These are phyloP conservation scores for Talaromyces thailandensis DNA, from an alignment of 495 filamentous ascomycete species.

Conservation along the genomic window DNA sequence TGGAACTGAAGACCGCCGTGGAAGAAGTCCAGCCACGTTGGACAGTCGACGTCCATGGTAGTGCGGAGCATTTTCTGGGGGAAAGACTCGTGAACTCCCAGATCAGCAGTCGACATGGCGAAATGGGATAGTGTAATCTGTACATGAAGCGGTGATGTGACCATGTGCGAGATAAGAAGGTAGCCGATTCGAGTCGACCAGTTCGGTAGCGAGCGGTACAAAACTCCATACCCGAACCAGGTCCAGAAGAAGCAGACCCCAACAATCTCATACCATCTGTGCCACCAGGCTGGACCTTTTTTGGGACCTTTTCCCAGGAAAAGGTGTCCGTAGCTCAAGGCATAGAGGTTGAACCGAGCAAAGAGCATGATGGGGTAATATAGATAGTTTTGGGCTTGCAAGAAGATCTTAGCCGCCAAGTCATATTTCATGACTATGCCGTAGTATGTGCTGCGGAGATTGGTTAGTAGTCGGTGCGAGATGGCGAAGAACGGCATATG, in stretches of 20 bases:
- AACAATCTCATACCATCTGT: conserved; percentile 72
- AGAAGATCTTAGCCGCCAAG: conserved; percentile 56
- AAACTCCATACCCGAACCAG: conserved; percentile 82
- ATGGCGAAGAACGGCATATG: conserved; percentile 94
- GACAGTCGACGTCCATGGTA: conserved; percentile 97
- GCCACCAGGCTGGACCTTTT: conserved; percentile 82
- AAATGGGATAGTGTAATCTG: conserved; percentile 97
- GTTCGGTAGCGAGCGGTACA: conserved; percentile 70
- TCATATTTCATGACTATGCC: conserved; percentile 81
- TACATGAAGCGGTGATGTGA: conserved; percentile 81
- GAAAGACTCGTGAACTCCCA: conserved; percentile 82
- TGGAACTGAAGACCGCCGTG: conserved; percentile 97
- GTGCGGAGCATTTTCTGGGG: conserved; percentile 95
- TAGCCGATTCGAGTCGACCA: conserved; percentile 63
- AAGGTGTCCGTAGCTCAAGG: conserved; percentile 74
- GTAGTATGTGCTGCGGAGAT: conserved; percentile 80
- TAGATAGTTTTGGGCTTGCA: conserved; percentile 70
- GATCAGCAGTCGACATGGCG: conserved; percentile 89
- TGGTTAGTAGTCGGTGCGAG: conserved; percentile 73
- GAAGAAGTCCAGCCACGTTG: conserved; percentile 90
- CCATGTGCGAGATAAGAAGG: conserved; percentile 77
- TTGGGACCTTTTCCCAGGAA: conserved; percentile 65
- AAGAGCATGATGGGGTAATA: conserved; percentile 84
- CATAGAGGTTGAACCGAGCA: conserved; percentile 89
- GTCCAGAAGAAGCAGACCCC: conserved; percentile 87